Evolutionary conservation across 352 stramenopile species (phyloP).

Genomic region (Pythium volutum): DNA sequence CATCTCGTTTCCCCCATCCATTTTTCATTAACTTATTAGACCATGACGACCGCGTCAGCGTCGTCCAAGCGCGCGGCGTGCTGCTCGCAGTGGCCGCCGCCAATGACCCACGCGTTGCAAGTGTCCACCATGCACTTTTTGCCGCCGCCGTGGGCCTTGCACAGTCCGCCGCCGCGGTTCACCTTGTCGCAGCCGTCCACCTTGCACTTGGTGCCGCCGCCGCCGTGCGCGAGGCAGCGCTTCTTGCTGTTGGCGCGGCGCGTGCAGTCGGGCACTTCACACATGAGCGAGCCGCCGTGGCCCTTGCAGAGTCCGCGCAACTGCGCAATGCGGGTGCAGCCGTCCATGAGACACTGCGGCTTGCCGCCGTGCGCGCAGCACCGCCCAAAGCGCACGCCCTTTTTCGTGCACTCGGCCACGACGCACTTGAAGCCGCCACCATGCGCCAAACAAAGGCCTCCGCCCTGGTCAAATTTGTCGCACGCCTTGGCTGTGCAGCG

Average conservation of each 20-base stretch:
- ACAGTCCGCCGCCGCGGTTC: constrained; percentile 75
- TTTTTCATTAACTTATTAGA: constrained; percentile 25
- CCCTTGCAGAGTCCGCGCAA: constrained; percentile 71
- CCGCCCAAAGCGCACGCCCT: constrained; percentile 73
- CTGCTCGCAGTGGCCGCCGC: constrained; percentile 59
- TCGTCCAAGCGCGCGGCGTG: constrained; percentile 37
- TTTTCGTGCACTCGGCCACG: constrained; percentile 72
- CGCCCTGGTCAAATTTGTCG: constrained; percentile 79
- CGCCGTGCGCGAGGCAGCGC: constrained; percentile 79
- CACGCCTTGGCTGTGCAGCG: constrained; percentile 62
- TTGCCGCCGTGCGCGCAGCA: constrained; percentile 81
- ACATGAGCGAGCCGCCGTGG: constrained; percentile 72
- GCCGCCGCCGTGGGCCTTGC: constrained; percentile 74
- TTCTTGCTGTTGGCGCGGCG: constrained; percentile 77
- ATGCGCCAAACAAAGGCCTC: constrained; percentile 69
- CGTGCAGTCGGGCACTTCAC: constrained; percentile 51
- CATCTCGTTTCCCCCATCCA: neutral
- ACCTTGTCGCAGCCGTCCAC: constrained; percentile 64
- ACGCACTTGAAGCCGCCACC: constrained; percentile 69
- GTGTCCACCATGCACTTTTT: constrained; percentile 62
- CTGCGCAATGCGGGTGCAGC: constrained; percentile 66
- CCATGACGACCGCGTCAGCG: constrained; percentile 21
- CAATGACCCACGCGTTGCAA: constrained; percentile 74
- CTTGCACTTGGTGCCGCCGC: constrained; percentile 68
- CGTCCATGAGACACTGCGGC: constrained; percentile 55